Evolutionary conservation across 139 green algal genomes (phyloP).

Genomic region (Chlamydomonas sp.): DNA sequence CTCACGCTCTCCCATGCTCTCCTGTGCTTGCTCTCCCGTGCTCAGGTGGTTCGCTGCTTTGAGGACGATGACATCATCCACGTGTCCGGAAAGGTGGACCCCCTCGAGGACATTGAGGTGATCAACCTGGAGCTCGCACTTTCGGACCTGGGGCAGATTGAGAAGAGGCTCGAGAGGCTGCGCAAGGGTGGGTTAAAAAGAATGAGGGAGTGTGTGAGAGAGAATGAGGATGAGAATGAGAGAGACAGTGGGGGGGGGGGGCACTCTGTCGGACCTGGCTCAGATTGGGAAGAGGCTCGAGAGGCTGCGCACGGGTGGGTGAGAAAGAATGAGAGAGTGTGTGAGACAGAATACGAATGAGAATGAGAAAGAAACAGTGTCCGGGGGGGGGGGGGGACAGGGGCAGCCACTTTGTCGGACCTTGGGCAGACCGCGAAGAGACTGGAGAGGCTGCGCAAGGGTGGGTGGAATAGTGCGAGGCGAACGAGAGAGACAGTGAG

Average conservation of each 20-base stretch:
- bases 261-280: slow-evolving; percentile 80
- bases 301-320: slow-evolving; percentile 72
- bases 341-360: too few species aligned
- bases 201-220: too few species aligned
- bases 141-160: slow-evolving; percentile 80
- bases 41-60: slow-evolving; percentile 95
- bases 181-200: slow-evolving; percentile 76
- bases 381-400: too few species aligned
- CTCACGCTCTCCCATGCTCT: slow-evolving; percentile 4
- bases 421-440: slow-evolving; percentile 80
- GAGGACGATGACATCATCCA: slow-evolving; percentile 93
- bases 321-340: too few species aligned
- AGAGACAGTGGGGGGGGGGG: too few species aligned
- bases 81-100: slow-evolving; percentile 72
- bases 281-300: slow-evolving; percentile 86
- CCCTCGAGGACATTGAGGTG: slow-evolving; percentile 65
- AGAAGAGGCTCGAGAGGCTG: slow-evolving; percentile 78
- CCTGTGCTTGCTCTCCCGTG: neutral
- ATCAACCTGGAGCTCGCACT: slow-evolving; percentile 97
- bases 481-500: too few species aligned
- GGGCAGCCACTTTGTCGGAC: slow-evolving; percentile 86
- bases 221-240: too few species aligned
- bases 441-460: slow-evolving; percentile 81
- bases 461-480: too few species aligned
- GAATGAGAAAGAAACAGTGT: too few species aligned